phyloP scores from a whole-genome alignment of 129 eudicot species.

The Flaveria linearis region DNA sequence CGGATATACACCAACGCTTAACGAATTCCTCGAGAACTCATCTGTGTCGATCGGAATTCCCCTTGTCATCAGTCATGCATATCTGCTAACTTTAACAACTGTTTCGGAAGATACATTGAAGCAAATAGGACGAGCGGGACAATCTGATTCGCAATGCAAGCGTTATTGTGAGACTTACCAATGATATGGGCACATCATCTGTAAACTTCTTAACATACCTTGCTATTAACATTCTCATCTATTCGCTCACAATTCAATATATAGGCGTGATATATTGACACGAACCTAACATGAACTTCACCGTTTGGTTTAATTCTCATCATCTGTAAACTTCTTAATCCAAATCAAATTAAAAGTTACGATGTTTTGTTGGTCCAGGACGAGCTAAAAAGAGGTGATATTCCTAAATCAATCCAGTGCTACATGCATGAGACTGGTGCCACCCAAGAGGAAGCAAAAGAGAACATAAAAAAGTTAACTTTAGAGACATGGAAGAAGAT shows the following conservation, averaged over 20 bases:
- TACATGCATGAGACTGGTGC: slow-evolving; percentile 56
- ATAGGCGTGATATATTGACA: too few species aligned
- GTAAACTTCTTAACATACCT: slow-evolving; percentile 28
- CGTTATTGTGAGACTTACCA: slow-evolving; percentile 38
- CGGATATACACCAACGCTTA: slow-evolving; percentile 45
- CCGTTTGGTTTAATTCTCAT: too few species aligned
- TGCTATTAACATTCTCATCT: too few species aligned
- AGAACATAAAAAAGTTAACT: slow-evolving; percentile 25
- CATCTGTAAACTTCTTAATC: too few species aligned
- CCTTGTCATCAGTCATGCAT: slow-evolving; percentile 31
- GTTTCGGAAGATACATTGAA: slow-evolving; percentile 34
- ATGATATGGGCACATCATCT: slow-evolving; percentile 57
- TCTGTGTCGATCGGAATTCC: slow-evolving; percentile 43
- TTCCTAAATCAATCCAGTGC: slow-evolving; percentile 48
- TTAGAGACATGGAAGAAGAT: slow-evolving; percentile 43
- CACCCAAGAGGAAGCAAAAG: slow-evolving; percentile 39
- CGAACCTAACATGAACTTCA: too few species aligned
- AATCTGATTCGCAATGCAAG: slow-evolving; percentile 34
- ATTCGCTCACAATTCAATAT: too few species aligned
- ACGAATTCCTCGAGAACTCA: slow-evolving; percentile 45
- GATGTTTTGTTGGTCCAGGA: slow-evolving; percentile 16
- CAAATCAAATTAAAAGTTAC: too few species aligned
- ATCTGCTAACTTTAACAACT: slow-evolving; percentile 2
- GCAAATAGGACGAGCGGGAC: slow-evolving; percentile 26
- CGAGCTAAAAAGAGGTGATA: slow-evolving; percentile 51